Base-by-base conservation (phyloP, 805 yeast species). In the Jamesozyma hellenica region DNA sequence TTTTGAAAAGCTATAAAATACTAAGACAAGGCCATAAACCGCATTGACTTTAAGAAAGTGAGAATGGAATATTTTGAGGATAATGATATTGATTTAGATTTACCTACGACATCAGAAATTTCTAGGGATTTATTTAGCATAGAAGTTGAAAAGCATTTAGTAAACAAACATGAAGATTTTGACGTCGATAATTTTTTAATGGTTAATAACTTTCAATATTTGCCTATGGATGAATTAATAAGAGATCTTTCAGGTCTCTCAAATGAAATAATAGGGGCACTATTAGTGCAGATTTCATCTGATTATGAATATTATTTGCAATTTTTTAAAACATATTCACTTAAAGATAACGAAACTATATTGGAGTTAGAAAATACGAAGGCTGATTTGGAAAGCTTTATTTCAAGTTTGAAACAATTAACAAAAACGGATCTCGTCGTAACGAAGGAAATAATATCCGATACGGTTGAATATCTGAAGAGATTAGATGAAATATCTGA, bases 121-220 rank as follows among this genome's bases (percentile, higher is more conserved):
- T 48, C 45, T 15, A 49, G 56, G 14, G 56, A 51, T 25, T 40
- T 59, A 13, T 56, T 59, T 32, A 36, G 53, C 3, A 44, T 39
- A 19, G 54, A 46, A 31, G 48, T 49, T 2, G 56, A 51, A 2
- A 35, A 35, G 13, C 40, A 36, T 3, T 32, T 5, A 13, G 27
- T 25, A 13, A 17, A 26, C 14, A 21, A 26, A 12, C 41, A 43
- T 15, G 16, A 28, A 1, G 28, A 38, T 12, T 55, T 57, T 30
- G 49, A 54, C 37, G 52, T 55, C 3, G 60, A 56, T 40, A 44
- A 43, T 7, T 58, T 60, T 34, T 44, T 60, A 14, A 44, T 60
- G 30, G 44, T 48, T 19, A 58, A 58, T 37, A 60, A 58, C 37
- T 50, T 58, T 38, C 60, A 60, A n/a, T 60, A 52, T 35, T 41